Conservation (phyloP, 495 filamentous ascomycete genomes). For the Aspergillus carlsbadensis region DNA sequence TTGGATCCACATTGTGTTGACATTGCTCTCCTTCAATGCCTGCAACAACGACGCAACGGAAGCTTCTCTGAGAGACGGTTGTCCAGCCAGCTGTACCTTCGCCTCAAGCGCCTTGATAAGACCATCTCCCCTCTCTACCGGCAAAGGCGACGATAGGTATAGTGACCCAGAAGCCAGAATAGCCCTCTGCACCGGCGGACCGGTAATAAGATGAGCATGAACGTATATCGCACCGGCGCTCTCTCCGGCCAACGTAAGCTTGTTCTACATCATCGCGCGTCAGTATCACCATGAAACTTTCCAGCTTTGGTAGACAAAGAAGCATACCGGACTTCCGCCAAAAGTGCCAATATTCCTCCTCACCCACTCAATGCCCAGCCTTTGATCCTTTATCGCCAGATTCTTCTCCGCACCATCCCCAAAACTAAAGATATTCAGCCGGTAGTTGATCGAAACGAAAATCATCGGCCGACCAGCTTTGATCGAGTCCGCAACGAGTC, state of each 20-base stretch:
- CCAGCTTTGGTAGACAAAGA: not conserved
- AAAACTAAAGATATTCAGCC: slow-evolving; percentile 64
- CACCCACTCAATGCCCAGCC: slow-evolving; percentile 63
- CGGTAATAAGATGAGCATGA: slow-evolving; percentile 39
- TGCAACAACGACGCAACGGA: slow-evolving; percentile 27
- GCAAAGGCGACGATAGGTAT: slow-evolving; percentile 35
- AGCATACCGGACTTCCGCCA: slow-evolving; percentile 59
- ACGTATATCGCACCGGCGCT: slow-evolving; percentile 42
- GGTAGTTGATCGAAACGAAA: slow-evolving; percentile 65
- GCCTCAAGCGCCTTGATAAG: slow-evolving; percentile 30
- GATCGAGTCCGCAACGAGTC: slow-evolving; percentile 37
- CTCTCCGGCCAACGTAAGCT: slow-evolving; percentile 39
- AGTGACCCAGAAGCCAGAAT: slow-evolving; percentile 38
- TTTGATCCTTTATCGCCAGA: slow-evolving; percentile 64
- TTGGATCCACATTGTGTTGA: slow-evolving; percentile 42
- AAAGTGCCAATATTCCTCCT: slow-evolving; percentile 56
- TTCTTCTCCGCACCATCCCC: slow-evolving; percentile 53
- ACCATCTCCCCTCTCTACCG: slow-evolving; percentile 27
- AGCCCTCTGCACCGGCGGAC: slow-evolving; percentile 36
- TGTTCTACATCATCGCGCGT: slow-evolving; percentile 18
- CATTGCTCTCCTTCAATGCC: slow-evolving; percentile 34
- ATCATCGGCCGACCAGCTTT: slow-evolving; percentile 47
- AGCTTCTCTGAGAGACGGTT: slow-evolving; percentile 28
- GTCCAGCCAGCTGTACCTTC: slow-evolving; percentile 30
- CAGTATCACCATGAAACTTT: not conserved